Evolutionary conservation across 768 basidiomycete species (phyloP).

Genomic region (Sporobolomyces phaffii): DNA sequence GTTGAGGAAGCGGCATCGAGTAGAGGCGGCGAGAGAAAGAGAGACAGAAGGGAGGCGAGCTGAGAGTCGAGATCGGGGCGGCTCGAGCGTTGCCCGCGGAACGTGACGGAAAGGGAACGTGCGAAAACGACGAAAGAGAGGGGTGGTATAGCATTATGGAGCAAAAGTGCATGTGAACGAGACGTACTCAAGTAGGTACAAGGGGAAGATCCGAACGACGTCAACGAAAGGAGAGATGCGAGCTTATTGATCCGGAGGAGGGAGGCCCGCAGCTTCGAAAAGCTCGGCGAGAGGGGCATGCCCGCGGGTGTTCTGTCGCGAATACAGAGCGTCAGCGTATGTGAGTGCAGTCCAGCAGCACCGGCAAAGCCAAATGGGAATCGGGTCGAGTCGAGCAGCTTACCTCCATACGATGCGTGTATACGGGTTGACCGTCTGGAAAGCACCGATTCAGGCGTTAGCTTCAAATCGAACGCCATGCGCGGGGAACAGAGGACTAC

Average conservation of each 20-base stretch:
- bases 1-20: not conserved
- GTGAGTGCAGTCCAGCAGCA: not conserved
- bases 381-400: not conserved
- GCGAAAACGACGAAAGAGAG: not conserved
- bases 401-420: conserved; percentile 28
- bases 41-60: not conserved
- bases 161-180: too few species aligned
- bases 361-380: not conserved
- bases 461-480: too few species aligned
- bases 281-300: conserved; percentile 27
- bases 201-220: too few species aligned
- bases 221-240: not conserved
- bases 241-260: not conserved
- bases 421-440: not conserved
- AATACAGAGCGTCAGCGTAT: too few species aligned
- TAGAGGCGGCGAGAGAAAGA: not conserved
- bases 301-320: conserved; percentile 28
- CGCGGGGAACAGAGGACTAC: not conserved
- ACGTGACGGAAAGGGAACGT: not conserved
- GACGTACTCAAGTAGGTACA: too few species aligned
- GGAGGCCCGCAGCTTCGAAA: conserved; percentile 4
- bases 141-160: not conserved
- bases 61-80: too few species aligned
- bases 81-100: not conserved
- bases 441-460: not conserved